Base-by-base conservation (phyloP, 306 rosid genomes). In the Chamaecrista fasciculata region DNA sequence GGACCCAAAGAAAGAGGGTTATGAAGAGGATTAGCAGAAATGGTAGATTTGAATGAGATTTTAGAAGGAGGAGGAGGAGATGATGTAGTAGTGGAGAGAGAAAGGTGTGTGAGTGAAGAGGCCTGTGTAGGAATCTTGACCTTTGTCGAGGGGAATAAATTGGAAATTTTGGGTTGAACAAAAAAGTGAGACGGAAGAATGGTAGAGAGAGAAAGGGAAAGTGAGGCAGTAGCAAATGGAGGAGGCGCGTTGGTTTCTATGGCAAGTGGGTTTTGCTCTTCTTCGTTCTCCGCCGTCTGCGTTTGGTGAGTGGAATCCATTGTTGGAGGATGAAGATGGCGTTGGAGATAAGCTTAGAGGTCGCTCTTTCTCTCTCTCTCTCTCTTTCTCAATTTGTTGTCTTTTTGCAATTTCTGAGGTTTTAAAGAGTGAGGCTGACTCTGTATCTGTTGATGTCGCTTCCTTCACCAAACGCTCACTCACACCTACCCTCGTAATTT, bases 121-220 rank as follows among this genome's bases (percentile, higher is more conserved):
- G 90, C 99, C 28, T 95, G 99, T 3, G 91, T 91, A 7, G 97
- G 99, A 26, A 91, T 65, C 15, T 80, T 86, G 55, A 84, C 79
- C 70, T 70, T 86, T 2, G 33, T 90, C 19, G 80, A 80, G 19
- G 88, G 69, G 47, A 78, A 70, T 28, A 80, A 82, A 61, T 77
- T 25, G 12, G 84, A 73, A 71, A 69, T 24, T 70, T 86, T 91
- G 75, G 90, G 78, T 34, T 87, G 88, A 23, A 71, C 53, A 61
- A 84, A 80, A 24, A 87, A 83, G 46, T 81, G 78, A 71, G 83
- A 29, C 18, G 84, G 91, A 39, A 86, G 70, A 43, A 76, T 67
- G 2, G 89, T 67, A 2, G 92, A 76, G 29, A 91, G 92, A 62
- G 99, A 82, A 23, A 89, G 81, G 4, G 97, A 84, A 34, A 95